Evolutionary conservation across 2,329 filamentous ascomycete species (phyloP).

Genomic region (Metarhizium robertsii): DNA sequence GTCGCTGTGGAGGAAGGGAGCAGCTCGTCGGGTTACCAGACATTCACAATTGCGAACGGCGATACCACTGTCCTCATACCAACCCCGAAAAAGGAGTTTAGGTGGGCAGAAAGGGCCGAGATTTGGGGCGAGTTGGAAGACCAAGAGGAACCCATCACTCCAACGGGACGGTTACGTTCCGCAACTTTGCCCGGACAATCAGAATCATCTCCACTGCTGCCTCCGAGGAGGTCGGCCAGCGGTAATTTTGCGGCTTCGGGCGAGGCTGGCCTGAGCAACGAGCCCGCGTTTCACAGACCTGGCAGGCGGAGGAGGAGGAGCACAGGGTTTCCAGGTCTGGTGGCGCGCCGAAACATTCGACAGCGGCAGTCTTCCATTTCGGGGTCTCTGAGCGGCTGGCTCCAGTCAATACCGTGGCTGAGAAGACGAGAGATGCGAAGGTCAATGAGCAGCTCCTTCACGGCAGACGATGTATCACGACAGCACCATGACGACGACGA

Average conservation of each 20-base stretch:
- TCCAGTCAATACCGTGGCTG: conserved; percentile 47
- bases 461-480: conserved; percentile 1
- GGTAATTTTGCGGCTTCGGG: conserved; percentile 15
- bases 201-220: conserved; percentile 32
- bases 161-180: conserved; percentile 33
- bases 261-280: conserved; percentile 20
- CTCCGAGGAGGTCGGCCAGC: conserved; percentile 22
- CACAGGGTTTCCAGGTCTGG: conserved; percentile 53
- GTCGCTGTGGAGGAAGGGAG: conserved; percentile 32
- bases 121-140: conserved; percentile 88
- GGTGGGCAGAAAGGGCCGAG: conserved; percentile 62
- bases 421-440: conserved; percentile 6
- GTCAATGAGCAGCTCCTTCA: conserved; percentile 5
- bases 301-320: conserved; percentile 44
- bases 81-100: conserved; percentile 37
- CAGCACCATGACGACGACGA: background rate
- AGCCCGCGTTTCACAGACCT: conserved; percentile 22
- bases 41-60: conserved; percentile 32
- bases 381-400: conserved; percentile 41
- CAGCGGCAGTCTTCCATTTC: conserved; percentile 34
- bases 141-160: conserved; percentile 40
- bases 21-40: conserved; percentile 32
- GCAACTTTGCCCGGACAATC: conserved; percentile 35
- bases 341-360: conserved; percentile 36
- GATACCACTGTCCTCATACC: conserved; percentile 29